Conservation (phyloP, 352 stramenopile species). For the Phytophthora nicotianae region DNA sequence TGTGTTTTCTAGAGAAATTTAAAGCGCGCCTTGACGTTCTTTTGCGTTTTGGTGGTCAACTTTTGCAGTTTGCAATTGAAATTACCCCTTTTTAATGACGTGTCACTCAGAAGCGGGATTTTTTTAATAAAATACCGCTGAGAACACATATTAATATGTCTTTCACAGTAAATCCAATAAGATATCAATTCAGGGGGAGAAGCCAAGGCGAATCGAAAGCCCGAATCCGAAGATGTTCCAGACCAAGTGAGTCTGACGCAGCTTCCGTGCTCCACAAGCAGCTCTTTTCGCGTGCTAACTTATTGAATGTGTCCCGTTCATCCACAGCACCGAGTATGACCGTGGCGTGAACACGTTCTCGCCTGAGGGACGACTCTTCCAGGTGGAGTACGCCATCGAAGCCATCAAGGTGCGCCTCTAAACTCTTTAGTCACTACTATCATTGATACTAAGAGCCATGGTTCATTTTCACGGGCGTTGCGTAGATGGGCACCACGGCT, state of each 20-base stretch:
- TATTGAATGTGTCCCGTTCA: not conserved
- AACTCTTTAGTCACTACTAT: not conserved
- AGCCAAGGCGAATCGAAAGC: slow-evolving; percentile 23
- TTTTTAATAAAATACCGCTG: slow-evolving; percentile 7
- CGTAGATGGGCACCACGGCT: slow-evolving; percentile 96
- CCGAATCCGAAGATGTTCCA: slow-evolving; percentile 55
- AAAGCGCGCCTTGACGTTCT: too few species aligned
- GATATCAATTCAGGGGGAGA: slow-evolving; percentile 43
- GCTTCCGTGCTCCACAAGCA: not conserved
- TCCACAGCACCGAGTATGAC: slow-evolving; percentile 97
- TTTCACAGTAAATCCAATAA: slow-evolving; percentile 23
- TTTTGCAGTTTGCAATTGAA: too few species aligned
- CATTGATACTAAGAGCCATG: not conserved
- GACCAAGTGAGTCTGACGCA: slow-evolving; percentile 50
- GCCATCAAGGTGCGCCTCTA: slow-evolving; percentile 91
- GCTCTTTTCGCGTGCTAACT: not conserved
- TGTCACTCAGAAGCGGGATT: not conserved
- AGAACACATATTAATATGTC: slow-evolving; percentile 21
- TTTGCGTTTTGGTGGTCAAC: too few species aligned
- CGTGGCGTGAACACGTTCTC: slow-evolving; percentile 99
- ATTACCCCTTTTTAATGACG: not conserved
- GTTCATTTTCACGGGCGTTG: not conserved
- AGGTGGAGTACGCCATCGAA: slow-evolving; percentile 99
- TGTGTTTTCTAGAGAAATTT: too few species aligned
- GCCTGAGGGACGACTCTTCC: slow-evolving; percentile 98